phyloP scores from a whole-genome alignment of 1,139 yeast genomes.

The Lodderomyces jiufengensis region DNA sequence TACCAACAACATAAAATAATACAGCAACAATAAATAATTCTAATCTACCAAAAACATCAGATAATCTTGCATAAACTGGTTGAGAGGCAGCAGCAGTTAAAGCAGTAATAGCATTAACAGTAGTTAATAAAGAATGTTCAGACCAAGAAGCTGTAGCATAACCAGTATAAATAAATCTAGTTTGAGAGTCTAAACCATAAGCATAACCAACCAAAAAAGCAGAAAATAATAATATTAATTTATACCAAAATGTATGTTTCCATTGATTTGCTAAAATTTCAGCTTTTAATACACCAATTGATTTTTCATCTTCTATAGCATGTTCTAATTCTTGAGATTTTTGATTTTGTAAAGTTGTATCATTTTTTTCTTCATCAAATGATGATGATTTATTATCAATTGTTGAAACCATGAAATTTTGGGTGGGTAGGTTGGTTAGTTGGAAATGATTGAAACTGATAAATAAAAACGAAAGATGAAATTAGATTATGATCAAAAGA shows the following conservation, averaged over 20 bases:
- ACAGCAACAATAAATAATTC: slow-evolving; percentile 53
- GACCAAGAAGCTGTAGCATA: slow-evolving; percentile 57
- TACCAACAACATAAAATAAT: slow-evolving; percentile 64
- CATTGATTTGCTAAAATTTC: slow-evolving; percentile 32
- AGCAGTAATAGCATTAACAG: slow-evolving; percentile 59
- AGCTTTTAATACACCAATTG: slow-evolving; percentile 32
- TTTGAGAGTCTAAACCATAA: slow-evolving; percentile 61
- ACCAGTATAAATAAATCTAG: slow-evolving; percentile 47
- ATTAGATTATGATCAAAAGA: too few species aligned
- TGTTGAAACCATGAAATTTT: slow-evolving; percentile 2
- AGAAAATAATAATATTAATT: slow-evolving; percentile 41
- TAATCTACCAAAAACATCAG: slow-evolving; percentile 69
- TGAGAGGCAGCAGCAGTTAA: slow-evolving; percentile 73
- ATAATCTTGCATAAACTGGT: slow-evolving; percentile 63
- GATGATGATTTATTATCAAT: slow-evolving; percentile 1
- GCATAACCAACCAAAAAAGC: slow-evolving; percentile 61
- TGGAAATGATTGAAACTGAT: neutral
- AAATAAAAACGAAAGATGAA: too few species aligned
- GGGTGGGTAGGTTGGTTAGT: neutral
- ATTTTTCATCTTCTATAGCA: slow-evolving; percentile 15
- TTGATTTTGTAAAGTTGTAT: neutral
- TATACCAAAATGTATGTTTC: slow-evolving; percentile 21
- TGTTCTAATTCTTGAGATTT: slow-evolving; percentile 5
- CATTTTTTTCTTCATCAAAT: slow-evolving; percentile 2
- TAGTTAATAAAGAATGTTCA: slow-evolving; percentile 58